Base-by-base conservation (phyloP, 2,329 filamentous ascomycete species). In the Venturia pyrina region DNA sequence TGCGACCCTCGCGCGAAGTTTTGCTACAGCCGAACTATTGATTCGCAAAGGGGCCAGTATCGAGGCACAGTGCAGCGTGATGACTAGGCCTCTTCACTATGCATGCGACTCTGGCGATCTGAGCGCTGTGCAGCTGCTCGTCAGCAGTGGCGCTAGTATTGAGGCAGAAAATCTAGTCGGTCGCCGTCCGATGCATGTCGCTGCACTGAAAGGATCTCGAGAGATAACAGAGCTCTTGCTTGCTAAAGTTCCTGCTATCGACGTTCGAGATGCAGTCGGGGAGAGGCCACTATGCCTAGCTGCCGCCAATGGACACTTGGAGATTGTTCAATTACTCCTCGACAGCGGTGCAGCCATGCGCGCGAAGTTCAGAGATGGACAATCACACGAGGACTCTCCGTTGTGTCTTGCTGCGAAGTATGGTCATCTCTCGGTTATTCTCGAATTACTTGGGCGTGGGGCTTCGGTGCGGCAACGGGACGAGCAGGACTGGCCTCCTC, bases 11-110 rank as follows among this genome's bases (percentile, higher is more conserved):
- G 70, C 73, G 28, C 71, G 73, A 6, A 72, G 73, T 24, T 78
- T 78, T 68, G 72, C 72, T 8, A 75, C 76, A 17, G 74, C 75
- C 15, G 76, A 78, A 44, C 66, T 74, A 1, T 71, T 78, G 11
- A 68, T 77, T 10, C 75, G 76, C 24, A 77, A 71, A 63, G 71
- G 68, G 5, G 70, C 71, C 19, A 65, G 70, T 1, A 62, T 76
- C 10, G 73, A 77, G 62, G 66, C 65, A n/a, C 69, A 68, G 53
- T 78, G 76, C 64, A 67, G 65, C 2, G 67, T 70, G 15, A 72
- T 71, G 2, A 67, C 75, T 15, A 72, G 73, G 24, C 68, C 75
- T 1, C 71, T 78, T 48, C 76, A 78, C 66, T 78, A 78, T 68
- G 76, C 76, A 43, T 77, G 76, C 43, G 68, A 71, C 50, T 69